These are phyloP conservation scores for Penicillium pancosmium DNA, from an alignment of 495 filamentous ascomycete genomes.

Conservation along the genomic window DNA sequence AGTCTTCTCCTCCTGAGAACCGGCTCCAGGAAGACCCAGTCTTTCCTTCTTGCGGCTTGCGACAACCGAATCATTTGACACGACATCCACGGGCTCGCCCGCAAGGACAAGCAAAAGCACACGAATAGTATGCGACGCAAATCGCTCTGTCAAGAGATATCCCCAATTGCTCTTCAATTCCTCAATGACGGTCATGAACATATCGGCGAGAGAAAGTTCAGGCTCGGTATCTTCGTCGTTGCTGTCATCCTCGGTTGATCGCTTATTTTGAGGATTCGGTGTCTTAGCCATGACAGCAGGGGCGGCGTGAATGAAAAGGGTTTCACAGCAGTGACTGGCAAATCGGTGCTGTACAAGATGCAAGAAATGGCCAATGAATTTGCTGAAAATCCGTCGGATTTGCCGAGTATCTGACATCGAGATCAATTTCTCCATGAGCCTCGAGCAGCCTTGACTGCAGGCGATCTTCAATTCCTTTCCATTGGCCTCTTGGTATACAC, in stretches of 20 bases:
- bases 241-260: conserved; percentile 28
- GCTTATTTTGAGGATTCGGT: conserved; percentile 47
- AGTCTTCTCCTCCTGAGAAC: conserved; percentile 41
- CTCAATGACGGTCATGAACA: conserved; percentile 79
- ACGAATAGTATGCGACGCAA: conserved; percentile 88
- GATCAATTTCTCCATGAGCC: conserved; percentile 89
- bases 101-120: conserved; percentile 84
- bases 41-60: conserved; percentile 91
- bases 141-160: conserved; percentile 82
- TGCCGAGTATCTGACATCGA: conserved; percentile 76
- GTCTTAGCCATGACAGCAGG: conserved; percentile 69
- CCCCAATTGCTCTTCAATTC: conserved; percentile 83
- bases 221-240: conserved; percentile 29
- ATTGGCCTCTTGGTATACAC: conserved; percentile 80
- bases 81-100: conserved; percentile 70
- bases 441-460: conserved; percentile 90
- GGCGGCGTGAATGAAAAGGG: conserved; percentile 81
- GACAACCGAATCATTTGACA: conserved; percentile 67
- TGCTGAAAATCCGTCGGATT: conserved; percentile 80
- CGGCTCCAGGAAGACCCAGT: conserved; percentile 51
- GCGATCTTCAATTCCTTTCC: conserved; percentile 96
- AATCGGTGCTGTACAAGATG: conserved; percentile 92
- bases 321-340: conserved; percentile 95
- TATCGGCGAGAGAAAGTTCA: conserved; percentile 72
- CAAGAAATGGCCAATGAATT: conserved; percentile 86